Percentiles rank a stretch among this genome's conserved stretches.
Conservation (phyloP, 1,284 basidiomycete genomes). For the Marasmius tenuissimus region DNA sequence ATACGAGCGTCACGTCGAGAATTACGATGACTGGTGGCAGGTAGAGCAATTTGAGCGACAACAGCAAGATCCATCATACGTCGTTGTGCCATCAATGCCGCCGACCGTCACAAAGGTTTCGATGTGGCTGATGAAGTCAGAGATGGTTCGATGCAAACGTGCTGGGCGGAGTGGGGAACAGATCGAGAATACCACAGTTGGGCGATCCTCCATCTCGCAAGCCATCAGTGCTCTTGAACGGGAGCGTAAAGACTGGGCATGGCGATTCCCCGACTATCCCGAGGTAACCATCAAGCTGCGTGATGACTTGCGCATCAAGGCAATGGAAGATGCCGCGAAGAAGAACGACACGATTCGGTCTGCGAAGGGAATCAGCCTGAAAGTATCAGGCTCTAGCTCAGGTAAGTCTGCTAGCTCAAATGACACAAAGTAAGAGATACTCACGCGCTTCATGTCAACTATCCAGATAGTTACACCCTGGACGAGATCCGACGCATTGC, state of each 20-base stretch:
- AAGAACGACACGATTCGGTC: conserved; percentile 9
- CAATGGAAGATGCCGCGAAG: conserved; percentile 11
- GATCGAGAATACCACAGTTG: neutral
- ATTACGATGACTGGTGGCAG: conserved; percentile 14
- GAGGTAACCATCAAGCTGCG: conserved; percentile 10
- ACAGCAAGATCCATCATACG: conserved; percentile 6
- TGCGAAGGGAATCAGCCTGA: conserved; percentile 4
- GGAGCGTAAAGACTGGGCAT: neutral
- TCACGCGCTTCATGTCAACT: neutral
- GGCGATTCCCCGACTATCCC: neutral
- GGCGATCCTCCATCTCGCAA: conserved; percentile 11
- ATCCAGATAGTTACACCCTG: neutral
- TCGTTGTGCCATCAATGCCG: neutral
- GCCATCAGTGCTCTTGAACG: conserved; percentile 14
- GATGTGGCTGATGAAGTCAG: neutral
- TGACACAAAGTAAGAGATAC: conserved; percentile 17
- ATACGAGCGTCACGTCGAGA: conserved; percentile 10
- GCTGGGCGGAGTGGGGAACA: neutral
- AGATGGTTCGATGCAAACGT: neutral
- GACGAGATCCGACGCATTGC: neutral
- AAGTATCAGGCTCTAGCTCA: conserved; percentile 16
- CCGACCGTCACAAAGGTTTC: neutral
- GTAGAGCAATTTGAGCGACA: conserved; percentile 1
- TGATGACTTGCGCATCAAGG: conserved; percentile 12
- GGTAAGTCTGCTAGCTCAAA: conserved; percentile 12